Evolutionary conservation across 805 yeast genomes (phyloP).

Genomic region (Tanozyma kutaoensis): DNA sequence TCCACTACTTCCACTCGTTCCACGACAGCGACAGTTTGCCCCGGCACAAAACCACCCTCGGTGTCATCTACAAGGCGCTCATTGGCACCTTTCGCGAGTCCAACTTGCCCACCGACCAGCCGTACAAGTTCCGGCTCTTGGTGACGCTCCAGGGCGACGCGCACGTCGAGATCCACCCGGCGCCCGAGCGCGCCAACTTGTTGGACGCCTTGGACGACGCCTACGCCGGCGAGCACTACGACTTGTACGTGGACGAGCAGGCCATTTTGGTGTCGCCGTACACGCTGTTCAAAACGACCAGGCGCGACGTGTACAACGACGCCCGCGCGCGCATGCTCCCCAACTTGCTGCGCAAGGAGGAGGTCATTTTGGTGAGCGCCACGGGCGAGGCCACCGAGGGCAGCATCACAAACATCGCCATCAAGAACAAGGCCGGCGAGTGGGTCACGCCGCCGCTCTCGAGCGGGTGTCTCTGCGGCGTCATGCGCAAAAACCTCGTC

Average conservation of each 20-base stretch:
- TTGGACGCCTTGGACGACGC: slow-evolving; percentile 13
- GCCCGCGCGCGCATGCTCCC: slow-evolving; percentile 43
- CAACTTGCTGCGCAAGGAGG: slow-evolving; percentile 40
- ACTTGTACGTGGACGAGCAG: slow-evolving; percentile 45
- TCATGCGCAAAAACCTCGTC: slow-evolving; percentile 47
- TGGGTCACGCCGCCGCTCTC: slow-evolving; percentile 80
- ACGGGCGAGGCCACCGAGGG: slow-evolving; percentile 63
- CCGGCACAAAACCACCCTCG: slow-evolving; percentile 27
- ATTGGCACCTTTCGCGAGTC: slow-evolving; percentile 13
- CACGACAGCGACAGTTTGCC: slow-evolving; percentile 27
- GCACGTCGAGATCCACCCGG: slow-evolving; percentile 18
- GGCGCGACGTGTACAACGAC: slow-evolving; percentile 44
- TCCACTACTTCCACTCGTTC: slow-evolving; percentile 30
- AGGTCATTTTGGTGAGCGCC: slow-evolving; percentile 46
- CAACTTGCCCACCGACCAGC: slow-evolving; percentile 8
- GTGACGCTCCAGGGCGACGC: slow-evolving; percentile 14
- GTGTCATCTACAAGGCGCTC: slow-evolving; percentile 22
- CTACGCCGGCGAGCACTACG: slow-evolving; percentile 27
- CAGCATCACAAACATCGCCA: slow-evolving; percentile 68
- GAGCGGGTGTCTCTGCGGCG: slow-evolving; percentile 80
- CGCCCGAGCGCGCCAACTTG: slow-evolving; percentile 12
- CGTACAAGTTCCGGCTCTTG: slow-evolving; percentile 21
- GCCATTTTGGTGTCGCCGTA: slow-evolving; percentile 51
- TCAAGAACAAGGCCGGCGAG: slow-evolving; percentile 26
- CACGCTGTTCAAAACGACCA: slow-evolving; percentile 81